Evolutionary conservation across 352 stramenopile species (phyloP), one percentile per base, ranked within the genome.

Genomic region (Globisporangium nagaii): DNA sequence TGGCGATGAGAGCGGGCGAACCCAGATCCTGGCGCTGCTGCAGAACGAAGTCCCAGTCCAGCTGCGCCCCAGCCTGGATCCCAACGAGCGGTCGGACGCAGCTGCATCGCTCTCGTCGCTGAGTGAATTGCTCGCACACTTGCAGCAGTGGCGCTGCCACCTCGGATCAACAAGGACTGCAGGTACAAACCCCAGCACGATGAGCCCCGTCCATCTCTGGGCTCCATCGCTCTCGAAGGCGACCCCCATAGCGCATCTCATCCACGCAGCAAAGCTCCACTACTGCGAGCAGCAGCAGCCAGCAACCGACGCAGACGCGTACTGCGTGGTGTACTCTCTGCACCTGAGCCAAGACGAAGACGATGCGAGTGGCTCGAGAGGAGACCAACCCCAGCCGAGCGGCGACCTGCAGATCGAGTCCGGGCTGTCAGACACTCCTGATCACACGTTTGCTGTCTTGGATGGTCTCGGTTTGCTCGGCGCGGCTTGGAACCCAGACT

Each of bases 401-500:
- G n/a, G n/a, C n/a, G n/a, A n/a, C n/a, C n/a, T n/a, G n/a, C n/a
- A n/a, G n/a, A n/a, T n/a, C n/a, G n/a, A n/a, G n/a, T n/a, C n/a
- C n/a, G n/a, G n/a, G 25, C 25, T 31, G 5, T 1, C 12, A 10
- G 22, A 34, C 43, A 47, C 41, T 13, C 22, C 31, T 24, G 19
- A 25, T 9, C n/a, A 39, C 24, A 56, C 31, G 27, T 50, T 62
- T 17, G 46, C 47, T 7, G 56, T 62, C 13, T 22, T 57, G 25
- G 47, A 50, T 20, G 46, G 56, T 1, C 17, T 62, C n/a, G 32
- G 39, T 1, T 19, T 62, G 22, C 19, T 56, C 27, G 48, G 35
- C 0, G 46, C 47, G 36, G 3, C 13, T 6, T 62, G 56, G 56
- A 46, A 57, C 32, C 11, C 32, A 1, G 32, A 47, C 2, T 20